Base-by-base conservation (phyloP, 108 stramenopile species). In the Discostella stelligeroides region DNA sequence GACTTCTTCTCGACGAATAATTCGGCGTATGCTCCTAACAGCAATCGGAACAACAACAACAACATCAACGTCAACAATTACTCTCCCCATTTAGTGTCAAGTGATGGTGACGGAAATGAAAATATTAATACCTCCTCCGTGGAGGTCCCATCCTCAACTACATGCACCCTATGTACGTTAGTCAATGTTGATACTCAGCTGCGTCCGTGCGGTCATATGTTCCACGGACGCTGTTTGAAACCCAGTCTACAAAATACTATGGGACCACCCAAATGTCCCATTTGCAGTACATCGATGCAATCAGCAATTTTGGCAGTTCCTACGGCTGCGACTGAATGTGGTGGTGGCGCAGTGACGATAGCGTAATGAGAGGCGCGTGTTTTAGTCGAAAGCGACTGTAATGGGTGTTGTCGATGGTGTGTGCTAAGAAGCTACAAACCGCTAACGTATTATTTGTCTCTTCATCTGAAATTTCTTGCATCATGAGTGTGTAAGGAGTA, bases 141-240 rank as follows among this genome's bases (percentile, higher is more conserved):
- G 15, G 74, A 91, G 66, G 95, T 96, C 30, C 88, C 95, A n/a
- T 84, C 79, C 24, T 71, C 83, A 9, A 90, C 91, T 2, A 79
- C 61, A 17, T 96, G 96, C 63, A 86, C 89, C 17, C 70, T 92
- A 21, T 95, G 96, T 66, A 45, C 76, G 12, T 53, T 70, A 30
- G 84, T 82, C 34, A 84, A 85, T 55, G 92, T 95, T 25, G 92
- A 96, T 74, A 96, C 96, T 13, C 96, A 95, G 61, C 78, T 95
- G 23, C 83, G 88, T 68, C 96, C 96, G 7, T 96, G 96, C 68
- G 92, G 92, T 20, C 91, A 91, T 66, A 89, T 94, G 87, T 96
- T 95, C 66, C 93, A 95, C 68, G 93, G 94, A 42, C 67, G 82
- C 9, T 96, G 96, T 71, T 79, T 96, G 60, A 89, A 92, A 51